A percentile compares a stretch with the other conserved stretches of the same genome.
Evolutionary conservation across 768 basidiomycete genomes (phyloP).

Genomic region (Terana coerulea): DNA sequence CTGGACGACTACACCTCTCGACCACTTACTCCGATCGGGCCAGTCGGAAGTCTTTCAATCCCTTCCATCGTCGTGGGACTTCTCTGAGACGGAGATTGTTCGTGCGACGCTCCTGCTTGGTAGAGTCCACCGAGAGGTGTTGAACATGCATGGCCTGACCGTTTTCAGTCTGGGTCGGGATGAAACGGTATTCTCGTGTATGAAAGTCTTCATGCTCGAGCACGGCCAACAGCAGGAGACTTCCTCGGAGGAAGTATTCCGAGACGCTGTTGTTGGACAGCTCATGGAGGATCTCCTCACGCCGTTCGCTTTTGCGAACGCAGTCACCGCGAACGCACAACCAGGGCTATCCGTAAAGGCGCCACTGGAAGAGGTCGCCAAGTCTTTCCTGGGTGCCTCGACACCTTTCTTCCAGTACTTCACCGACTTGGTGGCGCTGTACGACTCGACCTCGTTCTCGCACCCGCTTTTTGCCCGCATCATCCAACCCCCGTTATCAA

Average conservation of each 20-base stretch:
- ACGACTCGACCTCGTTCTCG: constrained; percentile 86
- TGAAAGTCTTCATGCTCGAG: constrained; percentile 97
- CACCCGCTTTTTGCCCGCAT: constrained; percentile 72
- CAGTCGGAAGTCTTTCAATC: constrained; percentile 65
- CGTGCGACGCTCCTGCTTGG: constrained; percentile 66
- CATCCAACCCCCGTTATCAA: constrained; percentile 71
- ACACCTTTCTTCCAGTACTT: constrained; percentile 94
- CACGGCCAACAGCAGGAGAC: constrained; percentile 54
- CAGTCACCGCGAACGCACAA: constrained; percentile 16
- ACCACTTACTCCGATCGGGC: constrained; percentile 79
- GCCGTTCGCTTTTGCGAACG: constrained; percentile 47
- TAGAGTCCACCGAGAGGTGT: constrained; percentile 42
- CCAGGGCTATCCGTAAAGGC: constrained; percentile 18
- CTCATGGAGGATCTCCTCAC: constrained; percentile 59
- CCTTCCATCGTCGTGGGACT: constrained; percentile 70
- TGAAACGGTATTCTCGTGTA: constrained; percentile 69
- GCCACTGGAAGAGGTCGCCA: constrained; percentile 52
- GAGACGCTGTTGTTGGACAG: constrained; percentile 59
- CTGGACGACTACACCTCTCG: constrained; percentile 68
- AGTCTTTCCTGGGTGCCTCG: constrained; percentile 53
- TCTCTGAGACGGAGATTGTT: constrained; percentile 74
- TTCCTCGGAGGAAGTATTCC: constrained; percentile 64
- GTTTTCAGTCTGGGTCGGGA: constrained; percentile 45
- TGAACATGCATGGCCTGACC: constrained; percentile 38
- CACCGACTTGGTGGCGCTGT: constrained; percentile 86